phyloP scores from a whole-genome alignment of 1,284 basidiomycete genomes.

The Inonotus obliquus region DNA sequence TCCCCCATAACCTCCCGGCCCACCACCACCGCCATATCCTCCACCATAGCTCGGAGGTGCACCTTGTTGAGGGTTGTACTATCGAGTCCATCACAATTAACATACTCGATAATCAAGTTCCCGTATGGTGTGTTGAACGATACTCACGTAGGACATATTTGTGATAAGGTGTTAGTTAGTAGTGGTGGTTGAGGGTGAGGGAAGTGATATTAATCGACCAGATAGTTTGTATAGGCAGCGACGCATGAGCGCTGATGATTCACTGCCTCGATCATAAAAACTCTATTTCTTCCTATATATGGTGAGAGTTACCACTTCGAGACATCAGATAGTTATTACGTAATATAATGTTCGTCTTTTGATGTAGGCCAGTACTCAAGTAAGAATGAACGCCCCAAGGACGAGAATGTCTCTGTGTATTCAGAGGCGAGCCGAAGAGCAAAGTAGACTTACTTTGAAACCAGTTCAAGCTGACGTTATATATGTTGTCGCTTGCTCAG shows the following conservation, averaged over 20 bases:
- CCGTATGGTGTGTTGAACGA: not conserved
- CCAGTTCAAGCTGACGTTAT: too few relatives aligned
- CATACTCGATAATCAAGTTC: too few relatives aligned
- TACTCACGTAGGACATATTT: slow-evolving; percentile 8
- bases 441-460: too few relatives aligned
- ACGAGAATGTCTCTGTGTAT: too few relatives aligned
- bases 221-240: too few relatives aligned
- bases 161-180: not conserved
- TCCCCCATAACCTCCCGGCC: slow-evolving; percentile 22
- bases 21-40: slow-evolving; percentile 16
- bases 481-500: too few relatives aligned
- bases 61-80: slow-evolving; percentile 11
- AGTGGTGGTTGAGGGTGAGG: not conserved
- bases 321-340: not conserved
- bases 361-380: too few relatives aligned
- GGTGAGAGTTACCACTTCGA: not conserved
- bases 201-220: not conserved
- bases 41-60: slow-evolving; percentile 11
- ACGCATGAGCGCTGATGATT: not conserved
- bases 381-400: too few relatives aligned
- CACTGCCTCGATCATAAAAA: not conserved
- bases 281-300: not conserved
- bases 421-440: too few relatives aligned
- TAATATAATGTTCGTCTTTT: too few relatives aligned
- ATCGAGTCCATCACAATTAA: not conserved